These are phyloP conservation scores for Nissolia schottii DNA, from an alignment of 306 rosid genomes.

Conservation along the genomic window DNA sequence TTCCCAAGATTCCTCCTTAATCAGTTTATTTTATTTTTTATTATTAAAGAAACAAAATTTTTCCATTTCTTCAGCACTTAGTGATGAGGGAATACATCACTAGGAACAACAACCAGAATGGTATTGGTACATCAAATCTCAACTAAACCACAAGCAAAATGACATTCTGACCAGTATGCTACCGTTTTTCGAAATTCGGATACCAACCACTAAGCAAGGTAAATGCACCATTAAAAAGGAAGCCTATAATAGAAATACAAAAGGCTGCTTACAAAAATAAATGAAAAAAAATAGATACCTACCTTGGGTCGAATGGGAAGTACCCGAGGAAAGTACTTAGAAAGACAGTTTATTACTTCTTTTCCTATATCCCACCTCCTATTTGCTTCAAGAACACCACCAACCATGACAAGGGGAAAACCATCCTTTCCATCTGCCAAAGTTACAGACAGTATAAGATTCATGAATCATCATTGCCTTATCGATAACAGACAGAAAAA, in stretches of 20 bases:
- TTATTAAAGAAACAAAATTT: too few relatives aligned
- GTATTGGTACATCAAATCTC: not conserved
- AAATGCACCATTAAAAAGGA: not conserved
- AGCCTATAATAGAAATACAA: not conserved
- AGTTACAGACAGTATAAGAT: not conserved
- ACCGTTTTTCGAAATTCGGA: not conserved
- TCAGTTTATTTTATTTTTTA: not conserved
- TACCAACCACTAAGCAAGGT: not conserved
- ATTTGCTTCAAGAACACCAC: conserved; percentile 95
- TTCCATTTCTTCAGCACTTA: not conserved
- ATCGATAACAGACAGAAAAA: not conserved
- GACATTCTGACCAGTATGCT: not conserved
- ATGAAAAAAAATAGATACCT: conserved; percentile 14
- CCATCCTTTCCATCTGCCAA: conserved; percentile 66
- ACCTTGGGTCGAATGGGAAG: conserved; percentile 80
- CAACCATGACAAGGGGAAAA: conserved; percentile 94
- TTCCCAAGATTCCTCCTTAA: not conserved
- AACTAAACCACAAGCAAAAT: not conserved
- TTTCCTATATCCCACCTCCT: conserved; percentile 86
- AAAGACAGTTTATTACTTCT: conserved; percentile 63
- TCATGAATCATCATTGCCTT: not conserved
- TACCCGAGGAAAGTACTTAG: conserved; percentile 59
- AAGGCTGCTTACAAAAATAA: not conserved
- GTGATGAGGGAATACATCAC: not conserved
- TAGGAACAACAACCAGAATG: not conserved